phyloP scores from a whole-genome alignment of 306 rosid genomes.

The Fragaria vesca region DNA sequence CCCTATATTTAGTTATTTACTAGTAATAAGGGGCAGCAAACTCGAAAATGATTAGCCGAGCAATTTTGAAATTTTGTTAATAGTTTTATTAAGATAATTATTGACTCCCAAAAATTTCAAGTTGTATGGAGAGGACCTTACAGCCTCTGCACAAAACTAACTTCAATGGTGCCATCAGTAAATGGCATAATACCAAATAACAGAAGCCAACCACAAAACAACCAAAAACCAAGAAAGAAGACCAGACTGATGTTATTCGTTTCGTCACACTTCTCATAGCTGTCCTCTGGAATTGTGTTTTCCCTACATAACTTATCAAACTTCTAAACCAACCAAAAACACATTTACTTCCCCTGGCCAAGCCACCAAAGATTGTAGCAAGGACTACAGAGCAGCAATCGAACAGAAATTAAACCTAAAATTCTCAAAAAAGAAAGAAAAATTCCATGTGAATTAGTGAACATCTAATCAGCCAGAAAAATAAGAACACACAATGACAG shows the following conservation, averaged over 20 bases:
- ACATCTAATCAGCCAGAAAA: neutral
- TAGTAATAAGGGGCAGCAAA: neutral
- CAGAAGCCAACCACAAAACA: neutral
- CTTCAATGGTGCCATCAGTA: neutral
- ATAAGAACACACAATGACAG: neutral
- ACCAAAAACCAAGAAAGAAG: neutral
- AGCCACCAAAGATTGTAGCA: neutral
- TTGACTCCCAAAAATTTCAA: neutral
- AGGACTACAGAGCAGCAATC: neutral
- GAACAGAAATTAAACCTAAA: neutral
- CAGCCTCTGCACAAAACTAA: neutral
- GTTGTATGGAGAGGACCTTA: neutral
- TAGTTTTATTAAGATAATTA: neutral
- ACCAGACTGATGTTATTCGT: neutral
- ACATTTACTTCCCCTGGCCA: neutral
- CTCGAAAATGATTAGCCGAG: too few relatives aligned
- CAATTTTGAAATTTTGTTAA: neutral
- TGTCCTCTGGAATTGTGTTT: neutral
- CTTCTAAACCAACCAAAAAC: neutral
- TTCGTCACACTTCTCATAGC: neutral
- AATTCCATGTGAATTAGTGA: neutral
- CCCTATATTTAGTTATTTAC: neutral
- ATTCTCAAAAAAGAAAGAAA: neutral
- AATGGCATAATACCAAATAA: neutral
- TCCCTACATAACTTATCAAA: neutral